Conservation (phyloP, 2,329 filamentous ascomycete species). For the Aspergillus fischeri region DNA sequence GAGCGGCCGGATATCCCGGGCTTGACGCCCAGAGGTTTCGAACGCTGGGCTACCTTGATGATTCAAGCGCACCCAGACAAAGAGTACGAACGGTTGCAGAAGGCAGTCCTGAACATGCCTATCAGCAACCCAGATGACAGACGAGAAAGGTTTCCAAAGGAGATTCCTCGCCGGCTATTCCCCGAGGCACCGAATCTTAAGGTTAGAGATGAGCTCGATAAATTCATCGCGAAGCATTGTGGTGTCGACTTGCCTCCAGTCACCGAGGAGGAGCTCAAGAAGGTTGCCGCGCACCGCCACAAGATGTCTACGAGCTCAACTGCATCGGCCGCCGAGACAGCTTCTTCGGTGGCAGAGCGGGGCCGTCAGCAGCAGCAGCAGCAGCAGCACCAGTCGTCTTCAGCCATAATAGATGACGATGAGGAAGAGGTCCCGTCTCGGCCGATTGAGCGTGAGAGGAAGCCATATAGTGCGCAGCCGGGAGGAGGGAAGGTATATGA, state of each 20-base stretch:
- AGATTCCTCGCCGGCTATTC: constrained; percentile 69
- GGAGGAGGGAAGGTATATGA: constrained; percentile 57
- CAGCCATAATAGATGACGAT: constrained; percentile 35
- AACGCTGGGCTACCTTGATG: constrained; percentile 66
- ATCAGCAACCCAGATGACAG: constrained; percentile 63
- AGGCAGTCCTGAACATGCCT: constrained; percentile 65
- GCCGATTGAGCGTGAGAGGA: constrained; percentile 61
- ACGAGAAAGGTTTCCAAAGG: constrained; percentile 72
- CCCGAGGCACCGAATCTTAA: constrained; percentile 57
- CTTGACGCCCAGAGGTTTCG: constrained; percentile 65
- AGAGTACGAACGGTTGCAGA: constrained; percentile 67
- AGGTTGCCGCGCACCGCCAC: constrained; percentile 24
- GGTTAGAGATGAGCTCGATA: constrained; percentile 57
- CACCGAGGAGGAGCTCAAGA: constrained; percentile 33
- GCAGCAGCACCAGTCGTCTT: constrained; percentile 34
- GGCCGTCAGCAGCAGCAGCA: constrained; percentile 41
- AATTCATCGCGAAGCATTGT: constrained; percentile 54
- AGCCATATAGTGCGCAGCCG: constrained; percentile 59
- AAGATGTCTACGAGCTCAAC: constrained; percentile 20
- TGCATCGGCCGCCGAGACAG: constrained; percentile 15
- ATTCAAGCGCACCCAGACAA: constrained; percentile 72
- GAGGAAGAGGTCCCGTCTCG: constrained; percentile 42
- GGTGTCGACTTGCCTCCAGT: constrained; percentile 43
- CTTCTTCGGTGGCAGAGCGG: constrained; percentile 29
- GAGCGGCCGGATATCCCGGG: constrained; percentile 58